phyloP scores from a whole-genome alignment of 306 rosid species.

The Malus sieversii region DNA sequence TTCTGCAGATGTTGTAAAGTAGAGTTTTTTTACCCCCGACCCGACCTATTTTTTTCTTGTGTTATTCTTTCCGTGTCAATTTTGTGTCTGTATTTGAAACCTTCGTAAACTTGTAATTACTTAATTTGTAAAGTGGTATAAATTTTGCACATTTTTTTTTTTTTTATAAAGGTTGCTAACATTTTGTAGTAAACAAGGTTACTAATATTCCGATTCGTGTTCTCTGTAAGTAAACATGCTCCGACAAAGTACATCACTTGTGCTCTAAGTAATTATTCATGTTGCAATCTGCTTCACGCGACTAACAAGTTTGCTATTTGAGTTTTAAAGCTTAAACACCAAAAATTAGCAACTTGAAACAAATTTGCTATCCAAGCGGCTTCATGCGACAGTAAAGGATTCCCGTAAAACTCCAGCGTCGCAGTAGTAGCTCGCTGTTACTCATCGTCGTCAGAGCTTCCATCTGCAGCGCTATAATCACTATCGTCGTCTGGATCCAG shows the following conservation, averaged over 20 bases:
- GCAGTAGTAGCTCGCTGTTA: constrained; percentile 11
- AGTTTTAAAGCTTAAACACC: not conserved
- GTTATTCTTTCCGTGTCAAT: not conserved
- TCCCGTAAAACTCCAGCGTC: not conserved
- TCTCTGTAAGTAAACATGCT: too few relatives aligned
- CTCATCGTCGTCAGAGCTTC: constrained; percentile 77
- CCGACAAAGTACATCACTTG: too few relatives aligned
- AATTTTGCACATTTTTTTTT: constrained; percentile 10
- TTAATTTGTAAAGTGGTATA: not conserved
- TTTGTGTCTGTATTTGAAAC: constrained; percentile 11
- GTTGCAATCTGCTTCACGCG: not conserved
- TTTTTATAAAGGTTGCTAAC: not conserved
- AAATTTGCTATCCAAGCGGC: too few relatives aligned
- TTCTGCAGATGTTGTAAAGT: not conserved
- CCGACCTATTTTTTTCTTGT: constrained; percentile 12
- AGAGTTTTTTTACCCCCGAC: not conserved
- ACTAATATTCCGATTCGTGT: too few relatives aligned
- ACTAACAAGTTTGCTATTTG: not conserved
- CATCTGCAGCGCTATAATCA: constrained; percentile 82
- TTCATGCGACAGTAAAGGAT: not conserved
- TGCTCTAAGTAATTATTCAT: not conserved
- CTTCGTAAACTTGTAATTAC: not conserved
- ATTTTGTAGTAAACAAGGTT: too few relatives aligned
- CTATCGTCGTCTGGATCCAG: constrained; percentile 74
- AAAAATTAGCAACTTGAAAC: not conserved